Conservation (phyloP, 2,329 filamentous ascomycete species). For the Ampelomyces quisqualis region DNA sequence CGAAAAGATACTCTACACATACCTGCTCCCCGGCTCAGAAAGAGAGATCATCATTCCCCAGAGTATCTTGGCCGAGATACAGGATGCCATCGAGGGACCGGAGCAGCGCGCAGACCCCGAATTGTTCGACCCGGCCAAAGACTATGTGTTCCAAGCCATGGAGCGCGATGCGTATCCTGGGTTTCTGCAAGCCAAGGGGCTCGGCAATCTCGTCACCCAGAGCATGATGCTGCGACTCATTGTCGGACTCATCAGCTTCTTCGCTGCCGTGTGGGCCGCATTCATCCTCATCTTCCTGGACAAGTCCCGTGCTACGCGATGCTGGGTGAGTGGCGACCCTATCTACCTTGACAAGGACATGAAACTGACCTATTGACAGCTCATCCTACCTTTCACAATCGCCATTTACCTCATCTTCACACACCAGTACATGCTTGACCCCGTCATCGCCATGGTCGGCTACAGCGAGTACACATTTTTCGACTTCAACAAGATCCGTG, state of each 20-base stretch:
- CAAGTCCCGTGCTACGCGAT: slow-evolving; percentile 69
- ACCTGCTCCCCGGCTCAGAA: slow-evolving; percentile 90
- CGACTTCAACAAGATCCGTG: slow-evolving; percentile 81
- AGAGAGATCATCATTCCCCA: slow-evolving; percentile 92
- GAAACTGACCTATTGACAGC: slow-evolving; percentile 46
- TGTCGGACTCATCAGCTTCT: slow-evolving; percentile 80
- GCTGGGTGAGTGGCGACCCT: slow-evolving; percentile 68
- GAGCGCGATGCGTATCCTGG: slow-evolving; percentile 98
- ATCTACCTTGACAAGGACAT: not conserved
- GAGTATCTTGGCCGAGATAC: slow-evolving; percentile 82
- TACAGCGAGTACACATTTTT: slow-evolving; percentile 97
- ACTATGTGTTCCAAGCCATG: slow-evolving; percentile 99
- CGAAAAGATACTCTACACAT: slow-evolving; percentile 98
- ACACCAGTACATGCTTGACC: slow-evolving; percentile 95
- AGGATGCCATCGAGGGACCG: slow-evolving; percentile 77
- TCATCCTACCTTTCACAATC: slow-evolving; percentile 87
- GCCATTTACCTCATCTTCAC: slow-evolving; percentile 73
- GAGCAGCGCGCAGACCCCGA: slow-evolving; percentile 92
- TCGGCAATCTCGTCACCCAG: slow-evolving; percentile 91
- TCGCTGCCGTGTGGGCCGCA: slow-evolving; percentile 89
- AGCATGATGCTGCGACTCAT: slow-evolving; percentile 85
- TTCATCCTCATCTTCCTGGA: slow-evolving; percentile 93
- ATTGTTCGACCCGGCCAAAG: slow-evolving; percentile 95
- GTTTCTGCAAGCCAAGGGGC: slow-evolving; percentile 89
- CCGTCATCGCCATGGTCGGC: slow-evolving; percentile 82